These are phyloP conservation scores for Tetrastigma voinierianum DNA, from an alignment of 164 flowering plant genomes.

Conservation along the genomic window DNA sequence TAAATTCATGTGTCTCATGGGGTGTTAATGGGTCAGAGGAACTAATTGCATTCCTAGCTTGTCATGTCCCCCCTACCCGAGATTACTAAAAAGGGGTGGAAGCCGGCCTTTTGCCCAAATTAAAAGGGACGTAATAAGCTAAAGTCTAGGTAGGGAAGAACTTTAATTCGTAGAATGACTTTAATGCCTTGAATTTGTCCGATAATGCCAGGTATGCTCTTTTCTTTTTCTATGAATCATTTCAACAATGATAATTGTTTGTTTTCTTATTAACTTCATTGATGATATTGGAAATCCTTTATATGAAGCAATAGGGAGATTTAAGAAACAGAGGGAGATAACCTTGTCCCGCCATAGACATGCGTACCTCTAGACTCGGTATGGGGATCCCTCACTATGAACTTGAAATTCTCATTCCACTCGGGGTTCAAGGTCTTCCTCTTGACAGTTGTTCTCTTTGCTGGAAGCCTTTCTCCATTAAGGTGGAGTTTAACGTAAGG, in stretches of 20 bases:
- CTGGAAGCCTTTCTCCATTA: constrained; percentile 50
- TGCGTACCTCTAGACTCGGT: constrained; percentile 53
- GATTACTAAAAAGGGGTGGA: neutral
- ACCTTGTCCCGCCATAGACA: constrained; percentile 69
- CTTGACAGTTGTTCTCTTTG: constrained; percentile 62
- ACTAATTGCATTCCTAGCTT: constrained; percentile 52
- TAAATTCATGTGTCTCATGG: constrained; percentile 35
- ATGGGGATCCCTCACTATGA: constrained; percentile 56
- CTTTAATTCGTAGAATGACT: too few species aligned
- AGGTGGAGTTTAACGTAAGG: constrained; percentile 65
- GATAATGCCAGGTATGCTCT: neutral
- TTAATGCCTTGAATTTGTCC: neutral
- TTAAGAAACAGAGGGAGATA: neutral
- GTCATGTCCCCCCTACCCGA: constrained; percentile 59
- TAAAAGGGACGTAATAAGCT: neutral
- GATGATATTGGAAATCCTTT: neutral
- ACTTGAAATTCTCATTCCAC: constrained; percentile 68
- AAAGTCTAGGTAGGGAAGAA: too few species aligned
- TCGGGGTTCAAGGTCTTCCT: constrained; percentile 62
- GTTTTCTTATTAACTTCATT: neutral
- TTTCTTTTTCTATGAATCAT: neutral
- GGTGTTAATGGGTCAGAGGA: constrained; percentile 45
- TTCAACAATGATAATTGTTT: neutral
- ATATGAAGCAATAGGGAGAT: neutral
- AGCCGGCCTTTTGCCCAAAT: too few species aligned